Base-by-base conservation (phyloP, 2,329 filamentous ascomycete genomes). In the Microsporum ferrugineum region DNA sequence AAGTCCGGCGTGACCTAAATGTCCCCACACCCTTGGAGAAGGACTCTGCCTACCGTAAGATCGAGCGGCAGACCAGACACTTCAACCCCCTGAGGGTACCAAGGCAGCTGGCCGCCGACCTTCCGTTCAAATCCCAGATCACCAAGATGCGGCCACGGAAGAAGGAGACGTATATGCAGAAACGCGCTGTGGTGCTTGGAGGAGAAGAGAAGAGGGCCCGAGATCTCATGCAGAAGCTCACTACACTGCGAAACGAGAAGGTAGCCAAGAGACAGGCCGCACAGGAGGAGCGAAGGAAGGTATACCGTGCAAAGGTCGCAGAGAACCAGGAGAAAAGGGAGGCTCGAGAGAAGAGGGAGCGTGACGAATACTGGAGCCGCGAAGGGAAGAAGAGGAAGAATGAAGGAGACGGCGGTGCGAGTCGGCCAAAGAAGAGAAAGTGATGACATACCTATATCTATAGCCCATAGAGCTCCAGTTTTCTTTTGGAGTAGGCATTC, bases 111-210 rank as follows among this genome's bases (percentile, higher is more conserved):
- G 90, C 91, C 58, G 87, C 90, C 12, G 84, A 89, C 4, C 83
- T 99, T 7, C 94, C 94, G 3, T 99, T 88, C 84, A 92, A 91
- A 72, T 91, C 88, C 10, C 94, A 99, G 73, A 91, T 96, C 70
- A 83, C 87, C 27, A 79, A 85, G 71, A 92, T 88, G 78, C 88
- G 87, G 75, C 85, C 88, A 63, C 89, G 91, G 77, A 85, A 84
- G 73, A 86, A 85, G 69, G 77, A 86, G 70, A 96, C 91, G 27
- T 99, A 99, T 74, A 81, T 95, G 80, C 90, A 95, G 79, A 96
- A 96, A 78, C 88, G 94, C 7, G 94, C 92, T 12, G 90, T 97
- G n/a, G 84, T 95, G 29, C 76, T 89, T 14, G 81, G 87, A 10
- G 86, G 86, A 31, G 92, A 97, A 74, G 94, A 99, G 81, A 90